Evolutionary conservation across 257 asterid genomes (phyloP).

Genomic region (Eucommia ulmoides): DNA sequence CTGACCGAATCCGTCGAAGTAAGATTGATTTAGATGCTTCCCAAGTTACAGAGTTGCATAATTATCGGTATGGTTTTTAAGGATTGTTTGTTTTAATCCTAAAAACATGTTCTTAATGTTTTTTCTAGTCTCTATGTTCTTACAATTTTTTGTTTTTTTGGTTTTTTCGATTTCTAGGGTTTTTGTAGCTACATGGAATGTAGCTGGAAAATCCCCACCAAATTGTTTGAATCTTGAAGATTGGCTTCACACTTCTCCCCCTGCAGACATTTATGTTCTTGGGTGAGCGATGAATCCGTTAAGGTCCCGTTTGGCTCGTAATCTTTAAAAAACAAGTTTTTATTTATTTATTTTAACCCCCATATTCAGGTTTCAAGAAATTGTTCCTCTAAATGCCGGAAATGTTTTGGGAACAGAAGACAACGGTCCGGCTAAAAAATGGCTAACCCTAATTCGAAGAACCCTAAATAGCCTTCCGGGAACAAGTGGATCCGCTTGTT

Average conservation of each 20-base stretch:
- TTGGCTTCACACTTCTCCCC: slow-evolving; percentile 93
- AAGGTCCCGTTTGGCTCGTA: too few species aligned
- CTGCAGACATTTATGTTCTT: slow-evolving; percentile 92
- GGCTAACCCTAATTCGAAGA: slow-evolving; percentile 66
- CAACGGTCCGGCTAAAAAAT: slow-evolving; percentile 87
- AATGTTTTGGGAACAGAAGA: slow-evolving; percentile 96
- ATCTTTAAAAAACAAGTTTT: too few species aligned
- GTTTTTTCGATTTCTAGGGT: slow-evolving; percentile 24
- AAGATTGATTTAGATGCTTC: slow-evolving; percentile 64
- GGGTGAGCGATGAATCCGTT: slow-evolving; percentile 55
- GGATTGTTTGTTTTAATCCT: slow-evolving; percentile 17
- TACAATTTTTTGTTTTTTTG: slow-evolving; percentile 2
- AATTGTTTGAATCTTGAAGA: slow-evolving; percentile 69
- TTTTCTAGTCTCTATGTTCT: background rate
- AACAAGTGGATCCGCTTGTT: slow-evolving; percentile 23
- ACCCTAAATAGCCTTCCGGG: slow-evolving; percentile 73
- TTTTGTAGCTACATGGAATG: slow-evolving; percentile 98
- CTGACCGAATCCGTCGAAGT: slow-evolving; percentile 38
- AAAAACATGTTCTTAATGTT: background rate
- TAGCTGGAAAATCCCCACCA: slow-evolving; percentile 95
- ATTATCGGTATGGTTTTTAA: slow-evolving; percentile 35
- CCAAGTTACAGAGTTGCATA: slow-evolving; percentile 52
- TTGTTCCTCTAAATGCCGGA: slow-evolving; percentile 95
- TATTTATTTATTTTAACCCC: too few species aligned
- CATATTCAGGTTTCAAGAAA: slow-evolving; percentile 97